Conservation (phyloP, 73 alveolate genomes). For the Paramecium tetraurelia region DNA sequence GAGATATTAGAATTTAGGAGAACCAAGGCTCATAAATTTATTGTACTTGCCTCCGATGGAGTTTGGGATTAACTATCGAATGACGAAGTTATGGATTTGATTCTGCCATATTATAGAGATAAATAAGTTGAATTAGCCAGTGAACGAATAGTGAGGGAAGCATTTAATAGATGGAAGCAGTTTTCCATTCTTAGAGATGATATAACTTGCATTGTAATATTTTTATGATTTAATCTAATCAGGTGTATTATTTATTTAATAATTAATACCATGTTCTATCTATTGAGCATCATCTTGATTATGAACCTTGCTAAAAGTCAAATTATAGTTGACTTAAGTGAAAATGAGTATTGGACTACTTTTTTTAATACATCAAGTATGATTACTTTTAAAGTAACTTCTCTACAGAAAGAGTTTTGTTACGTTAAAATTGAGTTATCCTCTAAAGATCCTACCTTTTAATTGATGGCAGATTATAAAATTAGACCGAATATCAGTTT, state of each 20-base stretch:
- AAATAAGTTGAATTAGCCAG: conserved; percentile 42
- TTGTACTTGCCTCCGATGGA: conserved; percentile 63
- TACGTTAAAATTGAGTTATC: not conserved
- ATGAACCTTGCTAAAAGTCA: not conserved
- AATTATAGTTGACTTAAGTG: too few species aligned
- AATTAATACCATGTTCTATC: not conserved
- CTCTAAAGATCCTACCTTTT: not conserved
- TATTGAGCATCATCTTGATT: not conserved
- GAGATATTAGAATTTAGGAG: not conserved
- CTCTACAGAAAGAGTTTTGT: not conserved
- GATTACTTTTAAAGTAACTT: not conserved
- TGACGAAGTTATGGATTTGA: conserved; percentile 55
- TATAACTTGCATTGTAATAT: conserved; percentile 45
- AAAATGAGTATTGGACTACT: not conserved
- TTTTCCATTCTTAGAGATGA: conserved; percentile 41
- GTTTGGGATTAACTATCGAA: conserved; percentile 55
- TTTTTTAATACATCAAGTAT: not conserved
- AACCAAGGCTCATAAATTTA: conserved; percentile 27
- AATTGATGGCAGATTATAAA: not conserved
- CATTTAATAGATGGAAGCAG: conserved; percentile 48
- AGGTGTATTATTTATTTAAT: not conserved
- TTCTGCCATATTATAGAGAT: conserved; percentile 39
- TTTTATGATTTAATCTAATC: not conserved
- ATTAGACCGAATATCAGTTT: not conserved
- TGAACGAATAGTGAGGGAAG: conserved; percentile 49